Conservation (phyloP, 2,329 filamentous ascomycete genomes). For the Diaporthe citriasiana region DNA sequence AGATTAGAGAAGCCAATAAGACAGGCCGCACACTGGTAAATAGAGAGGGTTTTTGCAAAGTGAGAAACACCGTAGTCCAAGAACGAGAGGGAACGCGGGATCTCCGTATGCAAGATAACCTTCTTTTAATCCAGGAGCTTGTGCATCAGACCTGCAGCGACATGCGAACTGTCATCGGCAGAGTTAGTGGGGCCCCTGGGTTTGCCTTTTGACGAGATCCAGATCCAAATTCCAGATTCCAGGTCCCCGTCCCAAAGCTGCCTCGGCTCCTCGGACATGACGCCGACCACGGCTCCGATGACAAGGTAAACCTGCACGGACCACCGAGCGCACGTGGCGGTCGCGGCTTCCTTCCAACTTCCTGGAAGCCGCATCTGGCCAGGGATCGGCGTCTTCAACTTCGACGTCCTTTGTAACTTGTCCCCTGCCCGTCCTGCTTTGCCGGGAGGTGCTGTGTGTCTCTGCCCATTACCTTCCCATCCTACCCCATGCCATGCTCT, state of each 20-base stretch:
- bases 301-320: background rate
- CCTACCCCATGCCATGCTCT: background rate
- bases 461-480: background rate
- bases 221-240: constrained; percentile 5
- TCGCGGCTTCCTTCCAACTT: constrained; percentile 30
- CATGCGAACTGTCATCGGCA: constrained; percentile 29
- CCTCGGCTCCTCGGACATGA: constrained; percentile 1
- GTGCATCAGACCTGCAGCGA: constrained; percentile 9
- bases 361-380: constrained; percentile 27
- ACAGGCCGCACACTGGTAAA: background rate
- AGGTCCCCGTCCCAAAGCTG: background rate
- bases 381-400: constrained; percentile 25
- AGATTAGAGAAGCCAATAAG: background rate
- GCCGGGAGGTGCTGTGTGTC: constrained; percentile 7
- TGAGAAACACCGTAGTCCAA: background rate
- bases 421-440: constrained; percentile 4
- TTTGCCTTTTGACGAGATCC: constrained; percentile 19
- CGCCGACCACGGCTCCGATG: constrained; percentile 31
- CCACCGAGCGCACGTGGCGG: constrained; percentile 37
- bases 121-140: constrained; percentile 2
- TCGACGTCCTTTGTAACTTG: constrained; percentile 25
- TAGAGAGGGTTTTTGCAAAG: background rate
- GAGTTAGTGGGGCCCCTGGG: constrained; percentile 15
- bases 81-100: background rate
- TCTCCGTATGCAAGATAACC: constrained; percentile 26